Percentiles rank a stretch among this genome's conserved stretches.
Conservation (phyloP, 768 basidiomycete genomes). For the Lentinula sp. region DNA sequence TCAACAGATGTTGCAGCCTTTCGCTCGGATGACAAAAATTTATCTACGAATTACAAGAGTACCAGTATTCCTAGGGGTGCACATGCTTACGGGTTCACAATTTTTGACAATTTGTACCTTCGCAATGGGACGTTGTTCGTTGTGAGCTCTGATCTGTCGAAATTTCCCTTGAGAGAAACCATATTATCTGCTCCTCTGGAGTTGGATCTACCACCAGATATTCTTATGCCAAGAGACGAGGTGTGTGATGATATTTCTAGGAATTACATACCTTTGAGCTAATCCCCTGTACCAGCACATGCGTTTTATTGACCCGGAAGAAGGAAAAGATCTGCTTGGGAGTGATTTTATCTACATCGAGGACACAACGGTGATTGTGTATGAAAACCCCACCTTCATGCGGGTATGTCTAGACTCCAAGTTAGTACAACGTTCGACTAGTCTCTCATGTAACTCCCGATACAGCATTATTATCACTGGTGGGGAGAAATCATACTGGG, state of each 20-base stretch:
- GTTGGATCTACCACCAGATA: slow-evolving; percentile 5
- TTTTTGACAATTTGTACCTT: slow-evolving; percentile 70
- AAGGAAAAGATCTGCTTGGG: slow-evolving; percentile 16
- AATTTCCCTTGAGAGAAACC: slow-evolving; percentile 38
- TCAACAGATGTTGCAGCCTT: neutral
- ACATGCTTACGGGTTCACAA: slow-evolving; percentile 65
- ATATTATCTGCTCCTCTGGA: slow-evolving; percentile 29
- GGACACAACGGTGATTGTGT: slow-evolving; percentile 16
- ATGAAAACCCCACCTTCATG: slow-evolving; percentile 20
- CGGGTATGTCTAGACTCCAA: slow-evolving; percentile 10
- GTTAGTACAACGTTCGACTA: neutral
- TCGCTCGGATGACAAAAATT: neutral
- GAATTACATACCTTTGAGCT: neutral
- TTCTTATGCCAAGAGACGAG: slow-evolving; percentile 23
- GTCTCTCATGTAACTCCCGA: neutral
- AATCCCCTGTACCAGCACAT: slow-evolving; percentile 8
- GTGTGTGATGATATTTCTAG: slow-evolving; percentile 14
- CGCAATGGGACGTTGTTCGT: slow-evolving; percentile 67
- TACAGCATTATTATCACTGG: slow-evolving; percentile 41
- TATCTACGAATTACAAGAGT: neutral
- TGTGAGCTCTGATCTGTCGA: slow-evolving; percentile 33
- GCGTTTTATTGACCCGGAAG: slow-evolving; percentile 17
- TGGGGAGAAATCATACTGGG: slow-evolving; percentile 42
- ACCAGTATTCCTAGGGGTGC: slow-evolving; percentile 26
- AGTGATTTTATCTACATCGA: slow-evolving; percentile 12